Conservation (phyloP, 192 early-diverging fungal species). For the Jimgerdemannia flammicorona region DNA sequence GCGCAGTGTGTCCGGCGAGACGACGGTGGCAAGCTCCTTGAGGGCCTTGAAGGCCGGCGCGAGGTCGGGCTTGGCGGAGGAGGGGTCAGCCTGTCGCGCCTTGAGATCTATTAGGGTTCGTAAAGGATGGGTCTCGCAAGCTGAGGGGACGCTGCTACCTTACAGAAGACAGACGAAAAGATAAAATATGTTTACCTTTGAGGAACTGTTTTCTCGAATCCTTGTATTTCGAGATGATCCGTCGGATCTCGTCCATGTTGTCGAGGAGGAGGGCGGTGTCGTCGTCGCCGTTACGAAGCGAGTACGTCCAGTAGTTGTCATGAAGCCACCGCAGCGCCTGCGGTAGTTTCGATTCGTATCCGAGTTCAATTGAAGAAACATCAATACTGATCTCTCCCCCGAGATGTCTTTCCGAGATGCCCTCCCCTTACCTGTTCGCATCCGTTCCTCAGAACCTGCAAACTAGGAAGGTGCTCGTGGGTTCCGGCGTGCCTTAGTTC, state of each 20-base stretch:
- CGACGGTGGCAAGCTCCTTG: constrained; percentile 28
- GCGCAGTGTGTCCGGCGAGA: constrained; percentile 40
- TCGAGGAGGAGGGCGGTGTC: not conserved
- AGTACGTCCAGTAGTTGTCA: constrained; percentile 50
- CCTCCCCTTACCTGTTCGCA: constrained; percentile 26
- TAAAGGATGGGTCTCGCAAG: not conserved
- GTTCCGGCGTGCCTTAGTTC: constrained; percentile 65
- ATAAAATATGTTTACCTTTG: constrained; percentile 4
- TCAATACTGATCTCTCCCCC: not conserved
- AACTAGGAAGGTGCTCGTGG: constrained; percentile 57
- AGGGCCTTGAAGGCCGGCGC: constrained; percentile 22
- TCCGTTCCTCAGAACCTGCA: constrained; percentile 48
- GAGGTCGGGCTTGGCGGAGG: not conserved
- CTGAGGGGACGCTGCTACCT: too few species aligned
- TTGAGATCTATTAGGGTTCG: constrained; percentile 5
- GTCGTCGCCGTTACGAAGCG: constrained; percentile 16
- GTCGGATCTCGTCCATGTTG: constrained; percentile 23
- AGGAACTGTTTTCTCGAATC: constrained; percentile 21
- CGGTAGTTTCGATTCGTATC: too few species aligned
- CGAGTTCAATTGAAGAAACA: too few species aligned
- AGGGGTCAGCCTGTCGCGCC: not conserved
- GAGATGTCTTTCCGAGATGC: not conserved
- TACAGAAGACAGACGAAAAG: too few species aligned
- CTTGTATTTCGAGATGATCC: constrained; percentile 20
- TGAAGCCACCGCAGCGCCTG: constrained; percentile 56